These are phyloP conservation scores for Eucalyptus albens DNA, from an alignment of 345 rosid species.

Conservation along the genomic window DNA sequence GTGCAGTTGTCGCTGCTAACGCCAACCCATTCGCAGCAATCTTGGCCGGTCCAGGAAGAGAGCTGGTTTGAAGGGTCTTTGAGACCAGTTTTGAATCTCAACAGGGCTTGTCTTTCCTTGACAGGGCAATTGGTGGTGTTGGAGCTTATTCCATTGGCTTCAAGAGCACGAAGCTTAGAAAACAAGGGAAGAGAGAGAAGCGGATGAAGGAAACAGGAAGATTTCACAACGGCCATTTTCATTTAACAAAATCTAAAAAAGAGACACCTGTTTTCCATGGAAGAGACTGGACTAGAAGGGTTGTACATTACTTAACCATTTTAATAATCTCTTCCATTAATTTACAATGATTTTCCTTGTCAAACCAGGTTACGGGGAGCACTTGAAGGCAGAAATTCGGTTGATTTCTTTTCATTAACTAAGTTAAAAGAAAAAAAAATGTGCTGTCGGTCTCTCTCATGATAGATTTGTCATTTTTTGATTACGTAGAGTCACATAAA, in stretches of 20 bases:
- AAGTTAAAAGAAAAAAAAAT: no score
- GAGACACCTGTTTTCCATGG: background rate
- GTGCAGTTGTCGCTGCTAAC: background rate
- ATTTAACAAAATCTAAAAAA: background rate
- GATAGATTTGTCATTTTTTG: no score
- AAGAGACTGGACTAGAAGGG: background rate
- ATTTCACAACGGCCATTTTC: background rate
- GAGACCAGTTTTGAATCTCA: slow-evolving; percentile 1
- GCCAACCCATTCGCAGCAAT: slow-evolving; percentile 18
- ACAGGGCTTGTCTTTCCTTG: slow-evolving; percentile 8
- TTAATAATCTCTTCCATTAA: background rate
- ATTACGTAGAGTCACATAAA: no score
- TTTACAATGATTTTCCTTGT: background rate
- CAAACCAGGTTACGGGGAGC: background rate
- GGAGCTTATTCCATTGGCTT: background rate
- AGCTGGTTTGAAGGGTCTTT: background rate
- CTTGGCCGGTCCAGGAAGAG: background rate
- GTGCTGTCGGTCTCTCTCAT: no score
- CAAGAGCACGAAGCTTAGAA: background rate
- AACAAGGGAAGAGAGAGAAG: background rate
- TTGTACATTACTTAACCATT: background rate
- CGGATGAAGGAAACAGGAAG: background rate
- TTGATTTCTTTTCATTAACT: background rate
- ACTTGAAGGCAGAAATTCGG: background rate
- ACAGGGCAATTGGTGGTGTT: background rate